Evolutionary conservation across 805 yeast genomes (phyloP), one percentile per base, ranked within the genome.

Genomic region (Ogataea philodendri): DNA sequence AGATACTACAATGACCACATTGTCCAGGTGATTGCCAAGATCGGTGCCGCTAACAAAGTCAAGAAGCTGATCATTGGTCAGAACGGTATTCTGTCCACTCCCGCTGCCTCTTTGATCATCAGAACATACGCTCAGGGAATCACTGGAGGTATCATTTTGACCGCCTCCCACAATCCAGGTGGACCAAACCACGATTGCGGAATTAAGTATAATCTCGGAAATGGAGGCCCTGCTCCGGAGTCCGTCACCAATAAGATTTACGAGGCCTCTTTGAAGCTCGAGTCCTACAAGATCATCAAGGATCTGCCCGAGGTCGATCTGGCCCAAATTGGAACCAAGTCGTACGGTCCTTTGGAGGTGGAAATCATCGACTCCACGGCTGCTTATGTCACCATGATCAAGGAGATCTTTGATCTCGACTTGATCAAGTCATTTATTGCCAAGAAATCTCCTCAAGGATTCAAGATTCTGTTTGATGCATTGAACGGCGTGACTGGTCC

Each of bases 201-300:
- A 37, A 90, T 90, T 69, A 90, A 90, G 67, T 93, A 93, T 69
- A 93, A 90, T 63, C 69, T 93, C 60, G 76, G 84, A 46, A 90
- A 90, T 57, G 98, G 98, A 49, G 98, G 96, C 3, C 98, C 98
- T 26, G 97, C 97, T 8, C 98, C 98, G 9, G 98, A 90, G 62
- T 66, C 83, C 10, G 94, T 93, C 41, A 90, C 98, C 9, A 76
- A 90, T 66, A 76, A 80, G 60, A 93, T 90, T 56, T 93, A 66
- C 67, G 89, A 78, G 41, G 70, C 67, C 18, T 76, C 95, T 14
- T 74, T 71, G 55, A 53, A 62, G 25, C 66, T 93, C 51, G 58
- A 70, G 6, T 55, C 65, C 30, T 90, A 86, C 66, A 77, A 78
- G 57, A 72, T 75, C 37, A 63, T 75, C 13, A 60, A 62, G 23